These are phyloP conservation scores for Suillus tomentosus DNA, from an alignment of 768 basidiomycete genomes.

Conservation along the genomic window DNA sequence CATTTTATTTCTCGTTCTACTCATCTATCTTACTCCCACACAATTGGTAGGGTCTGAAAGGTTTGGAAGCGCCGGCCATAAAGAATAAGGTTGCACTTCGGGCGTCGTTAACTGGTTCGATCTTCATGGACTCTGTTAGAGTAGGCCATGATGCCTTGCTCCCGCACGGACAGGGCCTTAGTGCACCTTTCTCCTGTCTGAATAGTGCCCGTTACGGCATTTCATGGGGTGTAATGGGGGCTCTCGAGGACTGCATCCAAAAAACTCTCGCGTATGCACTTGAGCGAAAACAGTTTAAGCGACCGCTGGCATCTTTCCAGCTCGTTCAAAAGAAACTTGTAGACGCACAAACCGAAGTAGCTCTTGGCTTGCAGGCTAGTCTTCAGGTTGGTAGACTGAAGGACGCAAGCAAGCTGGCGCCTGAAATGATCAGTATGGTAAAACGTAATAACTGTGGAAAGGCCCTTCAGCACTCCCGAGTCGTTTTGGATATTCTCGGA, in stretches of 20 bases:
- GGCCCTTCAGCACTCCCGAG: slow-evolving; percentile 79
- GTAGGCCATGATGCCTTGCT: slow-evolving; percentile 75
- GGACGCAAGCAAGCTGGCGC: slow-evolving; percentile 67
- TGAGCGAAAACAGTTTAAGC: slow-evolving; percentile 87
- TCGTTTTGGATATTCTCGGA: slow-evolving; percentile 87
- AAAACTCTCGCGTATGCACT: slow-evolving; percentile 82
- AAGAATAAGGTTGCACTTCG: slow-evolving; percentile 93
- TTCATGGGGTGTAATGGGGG: slow-evolving; percentile 95
- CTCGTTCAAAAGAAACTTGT: slow-evolving; percentile 98
- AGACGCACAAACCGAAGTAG: slow-evolving; percentile 86
- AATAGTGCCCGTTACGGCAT: slow-evolving; percentile 90
- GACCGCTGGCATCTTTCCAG: slow-evolving; percentile 92
- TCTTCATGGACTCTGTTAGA: slow-evolving; percentile 91
- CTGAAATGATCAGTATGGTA: slow-evolving; percentile 94
- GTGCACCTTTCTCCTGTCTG: slow-evolving; percentile 88
- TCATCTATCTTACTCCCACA: slow-evolving; percentile 5
- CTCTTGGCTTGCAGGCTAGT: slow-evolving; percentile 74
- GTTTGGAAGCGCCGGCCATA: slow-evolving; percentile 82
- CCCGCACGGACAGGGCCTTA: slow-evolving; percentile 74
- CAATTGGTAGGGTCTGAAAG: slow-evolving; percentile 66
- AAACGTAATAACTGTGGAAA: slow-evolving; percentile 97
- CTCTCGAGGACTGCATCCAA: slow-evolving; percentile 87
- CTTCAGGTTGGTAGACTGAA: slow-evolving; percentile 86
- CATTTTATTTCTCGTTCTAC: background rate
- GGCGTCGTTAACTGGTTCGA: slow-evolving; percentile 79